phyloP scores from a whole-genome alignment of 1,284 basidiomycete genomes.

The Puccinia hordei region DNA sequence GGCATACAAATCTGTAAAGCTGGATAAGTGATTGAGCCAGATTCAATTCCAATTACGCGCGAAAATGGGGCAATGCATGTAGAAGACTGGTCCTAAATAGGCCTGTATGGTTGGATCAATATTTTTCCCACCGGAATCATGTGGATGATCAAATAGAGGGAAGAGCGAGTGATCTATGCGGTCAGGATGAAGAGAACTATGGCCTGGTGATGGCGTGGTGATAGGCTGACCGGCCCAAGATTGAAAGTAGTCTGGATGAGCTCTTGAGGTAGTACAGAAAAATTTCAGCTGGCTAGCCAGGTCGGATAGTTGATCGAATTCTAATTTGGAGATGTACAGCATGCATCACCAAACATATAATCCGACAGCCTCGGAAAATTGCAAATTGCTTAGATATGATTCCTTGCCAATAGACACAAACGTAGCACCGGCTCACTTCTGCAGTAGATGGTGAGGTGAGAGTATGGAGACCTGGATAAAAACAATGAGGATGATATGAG shows the following conservation, averaged over 20 bases:
- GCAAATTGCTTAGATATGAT: too few relatives aligned
- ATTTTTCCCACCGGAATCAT: too few relatives aligned
- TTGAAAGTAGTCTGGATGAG: not conserved
- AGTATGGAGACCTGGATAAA: too few relatives aligned
- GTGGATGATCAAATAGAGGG: not conserved
- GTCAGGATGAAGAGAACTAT: not conserved
- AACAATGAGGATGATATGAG: not conserved
- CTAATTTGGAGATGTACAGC: too few relatives aligned
- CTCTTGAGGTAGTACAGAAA: slow-evolving; percentile 23
- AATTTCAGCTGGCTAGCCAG: slow-evolving; percentile 23
- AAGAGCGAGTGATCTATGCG: not conserved
- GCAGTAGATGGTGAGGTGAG: not conserved
- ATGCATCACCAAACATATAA: too few relatives aligned
- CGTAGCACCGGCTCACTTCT: not conserved
- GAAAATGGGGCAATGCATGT: not conserved
- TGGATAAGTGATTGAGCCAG: too few relatives aligned
- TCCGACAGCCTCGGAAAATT: too few relatives aligned
- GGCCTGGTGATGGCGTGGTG: not conserved
- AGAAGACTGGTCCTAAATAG: slow-evolving; percentile 1
- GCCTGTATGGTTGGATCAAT: slow-evolving; percentile 14
- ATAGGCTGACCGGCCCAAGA: too few relatives aligned
- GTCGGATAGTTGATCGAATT: slow-evolving; percentile 19
- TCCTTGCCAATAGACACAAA: not conserved
- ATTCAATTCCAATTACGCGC: too few relatives aligned
- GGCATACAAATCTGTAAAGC: too few relatives aligned